These are phyloP conservation scores for Datisca glomerata DNA, from an alignment of 306 rosid species.

Conservation along the genomic window DNA sequence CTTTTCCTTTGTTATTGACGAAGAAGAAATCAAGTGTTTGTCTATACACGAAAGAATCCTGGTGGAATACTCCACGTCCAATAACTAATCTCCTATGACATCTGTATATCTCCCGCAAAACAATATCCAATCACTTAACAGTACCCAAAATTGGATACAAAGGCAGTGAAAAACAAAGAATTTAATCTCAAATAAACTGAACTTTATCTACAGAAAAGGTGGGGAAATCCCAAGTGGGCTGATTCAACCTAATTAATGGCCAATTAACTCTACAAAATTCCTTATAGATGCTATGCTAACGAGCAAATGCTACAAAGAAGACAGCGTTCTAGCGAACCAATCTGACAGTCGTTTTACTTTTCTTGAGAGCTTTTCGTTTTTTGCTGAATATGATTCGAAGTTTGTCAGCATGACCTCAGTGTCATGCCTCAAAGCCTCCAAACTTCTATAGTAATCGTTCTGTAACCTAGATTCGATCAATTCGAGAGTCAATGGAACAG, in stretches of 20 bases:
- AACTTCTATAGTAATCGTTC: conserved; percentile 71
- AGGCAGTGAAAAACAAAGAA: conserved; percentile 9
- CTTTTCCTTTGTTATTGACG: conserved; percentile 21
- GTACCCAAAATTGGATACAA: conserved; percentile 9
- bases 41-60: conserved; percentile 65
- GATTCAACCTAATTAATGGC: conserved; percentile 25
- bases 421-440: conserved; percentile 85
- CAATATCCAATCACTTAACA: conserved; percentile 15
- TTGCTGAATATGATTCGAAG: conserved; percentile 44
- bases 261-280: conserved; percentile 14
- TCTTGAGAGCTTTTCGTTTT: conserved; percentile 35
- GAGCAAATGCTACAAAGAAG: conserved; percentile 36
- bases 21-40: conserved; percentile 12
- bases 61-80: conserved; percentile 37
- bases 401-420: conserved; percentile 47
- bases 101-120: conserved; percentile 17
- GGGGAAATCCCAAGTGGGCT: conserved; percentile 20
- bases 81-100: conserved; percentile 26
- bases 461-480: conserved; percentile 66
- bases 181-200: conserved; percentile 3
- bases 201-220: conserved; percentile 34
- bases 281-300: too few relatives aligned
- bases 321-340: conserved; percentile 57
- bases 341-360: conserved; percentile 62
- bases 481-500: conserved; percentile 72